These are phyloP conservation scores for Ceratocystis smalleyi DNA, from an alignment of 2,329 filamentous ascomycete species.

Conservation along the genomic window DNA sequence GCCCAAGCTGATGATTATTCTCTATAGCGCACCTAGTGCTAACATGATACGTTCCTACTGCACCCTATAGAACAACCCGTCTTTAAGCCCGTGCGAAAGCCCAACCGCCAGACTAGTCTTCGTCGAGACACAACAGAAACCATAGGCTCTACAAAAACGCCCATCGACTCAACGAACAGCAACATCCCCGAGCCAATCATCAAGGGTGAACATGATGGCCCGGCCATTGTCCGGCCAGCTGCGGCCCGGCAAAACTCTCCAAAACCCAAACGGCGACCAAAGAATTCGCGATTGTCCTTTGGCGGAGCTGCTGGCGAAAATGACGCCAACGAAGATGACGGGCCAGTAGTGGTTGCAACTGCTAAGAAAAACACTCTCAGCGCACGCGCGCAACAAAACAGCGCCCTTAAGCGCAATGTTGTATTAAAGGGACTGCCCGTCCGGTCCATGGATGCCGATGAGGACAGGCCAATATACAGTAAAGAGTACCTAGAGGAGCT, in stretches of 20 bases:
- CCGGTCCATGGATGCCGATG: slow-evolving; percentile 42
- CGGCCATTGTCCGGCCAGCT: slow-evolving; percentile 35
- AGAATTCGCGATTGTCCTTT: slow-evolving; percentile 58
- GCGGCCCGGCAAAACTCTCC: slow-evolving; percentile 33
- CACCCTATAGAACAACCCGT: slow-evolving; percentile 7
- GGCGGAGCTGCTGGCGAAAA: slow-evolving; percentile 38
- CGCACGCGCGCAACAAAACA: slow-evolving; percentile 50
- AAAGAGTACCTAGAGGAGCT: slow-evolving; percentile 76
- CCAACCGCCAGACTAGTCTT: slow-evolving; percentile 42
- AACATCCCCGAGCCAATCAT: slow-evolving; percentile 23
- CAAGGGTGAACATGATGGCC: slow-evolving; percentile 31
- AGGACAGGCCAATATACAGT: slow-evolving; percentile 64
- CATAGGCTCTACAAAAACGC: slow-evolving; percentile 17
- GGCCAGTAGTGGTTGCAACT: slow-evolving; percentile 35
- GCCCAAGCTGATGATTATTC: slow-evolving; percentile 3
- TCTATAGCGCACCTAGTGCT: slow-evolving; percentile 1
- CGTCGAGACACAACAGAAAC: slow-evolving; percentile 36
- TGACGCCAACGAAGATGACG: slow-evolving; percentile 37
- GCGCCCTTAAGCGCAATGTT: slow-evolving; percentile 40
- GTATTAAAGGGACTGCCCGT: slow-evolving; percentile 37
- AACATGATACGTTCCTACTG: slow-evolving; percentile 1
- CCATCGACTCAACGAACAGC: slow-evolving; percentile 16
- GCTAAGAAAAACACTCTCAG: slow-evolving; percentile 53
- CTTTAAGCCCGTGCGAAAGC: slow-evolving; percentile 34
- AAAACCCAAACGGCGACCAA: slow-evolving; percentile 53